These are phyloP conservation scores for Nicotiana noctiflora DNA, from an alignment of 257 asterid species.

Conservation along the genomic window DNA sequence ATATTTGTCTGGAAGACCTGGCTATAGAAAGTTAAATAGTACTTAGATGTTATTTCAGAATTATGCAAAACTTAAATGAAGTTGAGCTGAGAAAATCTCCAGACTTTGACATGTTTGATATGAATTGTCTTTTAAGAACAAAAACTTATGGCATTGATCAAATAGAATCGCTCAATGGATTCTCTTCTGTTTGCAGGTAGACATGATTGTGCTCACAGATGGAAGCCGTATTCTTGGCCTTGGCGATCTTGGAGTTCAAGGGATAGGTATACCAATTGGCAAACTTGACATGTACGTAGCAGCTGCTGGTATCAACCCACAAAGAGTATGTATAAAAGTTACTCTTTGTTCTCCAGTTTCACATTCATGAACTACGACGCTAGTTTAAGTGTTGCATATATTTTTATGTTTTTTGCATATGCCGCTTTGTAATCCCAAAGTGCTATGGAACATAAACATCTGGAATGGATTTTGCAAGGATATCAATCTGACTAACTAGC, in stretches of 20 bases:
- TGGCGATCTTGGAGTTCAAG: slow-evolving; percentile 99
- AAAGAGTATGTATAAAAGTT: slow-evolving; percentile 53
- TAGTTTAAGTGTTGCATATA: neutral
- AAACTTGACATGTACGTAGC: slow-evolving; percentile 99
- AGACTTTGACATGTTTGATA: neutral
- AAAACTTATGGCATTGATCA: neutral
- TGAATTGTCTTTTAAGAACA: neutral
- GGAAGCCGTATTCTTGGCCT: slow-evolving; percentile 99
- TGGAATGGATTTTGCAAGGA: neutral
- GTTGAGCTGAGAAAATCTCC: neutral
- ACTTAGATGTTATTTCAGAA: neutral
- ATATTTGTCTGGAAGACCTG: neutral
- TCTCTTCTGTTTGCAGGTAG: slow-evolving; percentile 56
- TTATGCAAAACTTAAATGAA: neutral
- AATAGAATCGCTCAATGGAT: neutral
- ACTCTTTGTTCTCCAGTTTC: slow-evolving; percentile 1
- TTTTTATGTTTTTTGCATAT: neutral
- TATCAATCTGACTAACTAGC: neutral
- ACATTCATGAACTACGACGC: neutral
- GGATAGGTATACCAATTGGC: slow-evolving; percentile 96
- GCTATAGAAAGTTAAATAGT: neutral
- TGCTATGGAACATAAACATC: neutral
- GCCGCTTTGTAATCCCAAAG: neutral
- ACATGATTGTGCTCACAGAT: slow-evolving; percentile 97
- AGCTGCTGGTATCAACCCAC: slow-evolving; percentile 99